Evolutionary conservation across 441 rosid species (phyloP).

Genomic region (Populus hybrid): DNA sequence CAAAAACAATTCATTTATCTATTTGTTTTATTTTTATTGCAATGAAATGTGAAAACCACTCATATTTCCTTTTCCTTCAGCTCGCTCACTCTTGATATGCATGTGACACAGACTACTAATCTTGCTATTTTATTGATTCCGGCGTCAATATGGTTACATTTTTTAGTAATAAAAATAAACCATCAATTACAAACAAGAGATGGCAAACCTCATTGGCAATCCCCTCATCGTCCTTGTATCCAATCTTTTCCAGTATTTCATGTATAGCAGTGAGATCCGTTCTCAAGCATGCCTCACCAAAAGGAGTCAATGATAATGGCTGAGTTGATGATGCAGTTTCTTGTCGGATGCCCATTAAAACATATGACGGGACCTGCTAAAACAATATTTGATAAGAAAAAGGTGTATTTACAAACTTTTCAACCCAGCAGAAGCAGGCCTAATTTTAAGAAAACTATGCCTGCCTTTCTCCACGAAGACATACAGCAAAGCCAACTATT

Average conservation of each 20-base stretch:
- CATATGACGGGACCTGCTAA: constrained; percentile 70
- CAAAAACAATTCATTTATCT: background rate
- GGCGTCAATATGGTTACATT: background rate
- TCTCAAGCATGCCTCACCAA: constrained; percentile 88
- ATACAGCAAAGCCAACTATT: background rate
- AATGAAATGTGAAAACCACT: background rate
- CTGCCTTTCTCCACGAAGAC: background rate
- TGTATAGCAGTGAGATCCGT: constrained; percentile 83
- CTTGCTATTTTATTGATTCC: background rate
- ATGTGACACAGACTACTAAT: background rate
- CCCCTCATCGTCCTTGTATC: constrained; percentile 91
- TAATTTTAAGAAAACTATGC: background rate
- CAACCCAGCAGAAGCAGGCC: background rate
- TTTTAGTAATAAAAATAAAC: background rate
- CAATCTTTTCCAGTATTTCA: constrained; percentile 71
- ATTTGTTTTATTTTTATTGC: background rate
- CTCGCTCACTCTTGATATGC: background rate
- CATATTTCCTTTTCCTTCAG: background rate
- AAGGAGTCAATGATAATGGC: constrained; percentile 56
- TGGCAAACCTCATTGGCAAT: constrained; percentile 68
- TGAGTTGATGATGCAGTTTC: constrained; percentile 47
- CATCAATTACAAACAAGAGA: background rate
- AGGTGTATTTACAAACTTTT: background rate
- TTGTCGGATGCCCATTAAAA: constrained; percentile 69
- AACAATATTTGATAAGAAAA: background rate